Evolutionary conservation across 176 grass and related monocot genomes (phyloP), one percentile per base, ranked within the genome.

Genomic region (Melocanna baccifera): DNA sequence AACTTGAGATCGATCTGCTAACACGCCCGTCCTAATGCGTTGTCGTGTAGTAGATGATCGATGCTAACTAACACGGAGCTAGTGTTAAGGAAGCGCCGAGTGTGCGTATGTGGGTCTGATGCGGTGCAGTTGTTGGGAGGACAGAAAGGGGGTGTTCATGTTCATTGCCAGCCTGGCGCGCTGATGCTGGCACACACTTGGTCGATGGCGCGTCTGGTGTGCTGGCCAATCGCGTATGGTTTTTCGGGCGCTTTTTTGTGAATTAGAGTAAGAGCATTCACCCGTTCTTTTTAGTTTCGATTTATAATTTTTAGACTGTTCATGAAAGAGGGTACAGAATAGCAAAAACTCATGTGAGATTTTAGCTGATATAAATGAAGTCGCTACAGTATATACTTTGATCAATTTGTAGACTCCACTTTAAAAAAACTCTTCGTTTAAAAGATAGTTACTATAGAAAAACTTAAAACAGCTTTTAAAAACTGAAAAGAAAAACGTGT

Each of bases 301-400:
- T 5, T 36, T 36, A 5, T 36, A 0, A 5, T 36, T 36, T 36
- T 36, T 36, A 36, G 34, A 0, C 0, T 36, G 0, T 36, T 36
- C 32, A 34, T 36, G 4, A 5, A 0, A 36, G 0, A 0, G 4
- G 5, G 0, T 36, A 5, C 4, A 0, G 4, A 5, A 0, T 34
- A 34, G 4, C 4, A 34, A 4, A 34, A 34, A 34, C 0, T 36
- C 5, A 36, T 0, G 34, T 36, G 5, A 3, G 34, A 4, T 36
- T 36, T 36, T 36, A 36, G 5, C 4, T 0, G 0, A 36, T 36
- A 36, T 36, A 36, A 36, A 5, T 36, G 5, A 36, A 36, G 0
- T 36, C 0, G 34, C 0, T 36, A 36, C 5, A 36, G 34, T 4
- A 4, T 36, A 0, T 36, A 36, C 4, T 36, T 4, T 0, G 5